These are phyloP conservation scores for Truncatella angustata DNA, from an alignment of 2,329 filamentous ascomycete genomes.

Conservation along the genomic window DNA sequence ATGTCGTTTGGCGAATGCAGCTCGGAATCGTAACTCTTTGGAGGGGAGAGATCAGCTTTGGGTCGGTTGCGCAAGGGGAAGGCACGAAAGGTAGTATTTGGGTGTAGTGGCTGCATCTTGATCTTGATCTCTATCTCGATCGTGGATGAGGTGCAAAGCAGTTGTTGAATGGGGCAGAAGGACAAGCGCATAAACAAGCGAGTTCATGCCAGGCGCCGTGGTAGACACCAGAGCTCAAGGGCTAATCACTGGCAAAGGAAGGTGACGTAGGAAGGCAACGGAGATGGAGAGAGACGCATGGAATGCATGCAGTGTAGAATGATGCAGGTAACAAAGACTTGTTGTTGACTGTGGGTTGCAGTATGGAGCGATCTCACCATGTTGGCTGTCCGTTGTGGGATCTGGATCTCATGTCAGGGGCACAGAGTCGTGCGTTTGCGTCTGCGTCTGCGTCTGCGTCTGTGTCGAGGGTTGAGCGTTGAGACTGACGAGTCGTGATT, in stretches of 20 bases:
- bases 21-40: constrained; percentile 48
- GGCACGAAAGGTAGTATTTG: too few species aligned
- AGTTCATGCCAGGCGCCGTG: too few species aligned
- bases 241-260: not conserved
- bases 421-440: too few species aligned
- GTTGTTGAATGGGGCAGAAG: not conserved
- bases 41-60: constrained; percentile 17
- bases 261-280: not conserved
- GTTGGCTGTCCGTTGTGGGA: not conserved
- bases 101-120: too few species aligned
- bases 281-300: not conserved
- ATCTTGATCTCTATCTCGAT: too few species aligned
- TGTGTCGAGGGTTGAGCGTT: not conserved
- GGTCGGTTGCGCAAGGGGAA: not conserved
- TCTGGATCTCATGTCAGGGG: not conserved
- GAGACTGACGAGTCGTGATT: not conserved
- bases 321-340: not conserved
- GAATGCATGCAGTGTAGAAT: too few species aligned
- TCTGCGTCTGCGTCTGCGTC: not conserved
- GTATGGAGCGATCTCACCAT: not conserved
- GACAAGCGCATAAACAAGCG: not conserved
- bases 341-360: not conserved
- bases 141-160: too few species aligned
- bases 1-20: constrained; percentile 56
- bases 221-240: too few species aligned